phyloP scores from a whole-genome alignment of 1,284 basidiomycete genomes.

The Ustilago esculenta region DNA sequence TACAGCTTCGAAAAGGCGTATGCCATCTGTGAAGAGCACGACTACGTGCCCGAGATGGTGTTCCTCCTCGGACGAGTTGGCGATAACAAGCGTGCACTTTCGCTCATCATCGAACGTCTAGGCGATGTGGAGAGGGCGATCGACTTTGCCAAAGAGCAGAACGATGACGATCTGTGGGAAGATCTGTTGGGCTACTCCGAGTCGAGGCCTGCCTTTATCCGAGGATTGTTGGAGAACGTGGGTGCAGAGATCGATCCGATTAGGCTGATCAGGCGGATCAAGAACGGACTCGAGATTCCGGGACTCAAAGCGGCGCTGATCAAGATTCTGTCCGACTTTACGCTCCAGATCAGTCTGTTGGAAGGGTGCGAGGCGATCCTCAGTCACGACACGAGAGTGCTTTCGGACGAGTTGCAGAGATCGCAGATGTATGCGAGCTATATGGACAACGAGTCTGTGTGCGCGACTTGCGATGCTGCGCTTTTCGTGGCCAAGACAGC shows the following conservation, averaged over 20 bases:
- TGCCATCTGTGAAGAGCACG: slow-evolving; percentile 81
- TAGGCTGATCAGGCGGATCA: slow-evolving; percentile 89
- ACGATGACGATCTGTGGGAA: slow-evolving; percentile 97
- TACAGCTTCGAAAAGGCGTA: slow-evolving; percentile 96
- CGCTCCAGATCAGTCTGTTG: slow-evolving; percentile 72
- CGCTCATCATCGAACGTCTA: slow-evolving; percentile 92
- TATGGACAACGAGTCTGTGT: slow-evolving; percentile 45
- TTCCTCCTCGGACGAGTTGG: slow-evolving; percentile 97
- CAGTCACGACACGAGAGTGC: slow-evolving; percentile 48
- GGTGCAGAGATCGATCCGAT: slow-evolving; percentile 96
- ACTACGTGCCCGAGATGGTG: slow-evolving; percentile 95
- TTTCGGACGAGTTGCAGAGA: slow-evolving; percentile 42
- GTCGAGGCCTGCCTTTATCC: slow-evolving; percentile 92
- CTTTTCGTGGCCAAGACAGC: slow-evolving; percentile 27
- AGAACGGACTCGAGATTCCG: slow-evolving; percentile 93
- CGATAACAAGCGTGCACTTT: slow-evolving; percentile 92
- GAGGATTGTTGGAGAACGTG: slow-evolving; percentile 88
- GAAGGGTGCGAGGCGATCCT: slow-evolving; percentile 60
- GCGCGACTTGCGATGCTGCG: slow-evolving; percentile 37
- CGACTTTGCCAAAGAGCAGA: slow-evolving; percentile 97
- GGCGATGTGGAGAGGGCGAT: slow-evolving; percentile 94
- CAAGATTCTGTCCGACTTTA: slow-evolving; percentile 96
- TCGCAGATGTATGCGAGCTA: slow-evolving; percentile 46
- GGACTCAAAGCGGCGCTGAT: slow-evolving; percentile 92
- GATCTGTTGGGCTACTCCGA: slow-evolving; percentile 93